Conservation (phyloP, 148 eudicot species). For the Drosera capensis region DNA sequence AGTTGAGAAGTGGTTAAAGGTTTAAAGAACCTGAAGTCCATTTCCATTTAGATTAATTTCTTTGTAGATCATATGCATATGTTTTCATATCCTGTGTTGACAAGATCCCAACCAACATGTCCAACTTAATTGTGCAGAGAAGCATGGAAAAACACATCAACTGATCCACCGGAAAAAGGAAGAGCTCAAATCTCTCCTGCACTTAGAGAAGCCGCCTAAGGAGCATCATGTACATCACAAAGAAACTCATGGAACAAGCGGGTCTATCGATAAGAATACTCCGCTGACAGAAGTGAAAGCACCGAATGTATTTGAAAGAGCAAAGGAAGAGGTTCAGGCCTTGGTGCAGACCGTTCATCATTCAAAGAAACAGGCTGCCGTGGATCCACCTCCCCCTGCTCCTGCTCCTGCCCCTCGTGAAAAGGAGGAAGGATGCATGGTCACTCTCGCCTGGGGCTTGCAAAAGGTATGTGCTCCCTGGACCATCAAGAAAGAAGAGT, state of each 20-base stretch:
- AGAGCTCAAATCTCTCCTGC: slow-evolving; percentile 9
- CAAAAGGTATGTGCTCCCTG: slow-evolving; percentile 9
- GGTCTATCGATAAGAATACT: slow-evolving; percentile 13
- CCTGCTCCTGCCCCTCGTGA: slow-evolving; percentile 2
- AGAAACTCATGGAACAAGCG: slow-evolving; percentile 26
- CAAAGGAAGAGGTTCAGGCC: slow-evolving; percentile 27
- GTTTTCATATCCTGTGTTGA: too few relatives aligned
- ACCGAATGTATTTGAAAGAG: slow-evolving; percentile 23
- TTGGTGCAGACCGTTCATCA: slow-evolving; percentile 13
- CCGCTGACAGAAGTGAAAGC: slow-evolving; percentile 15
- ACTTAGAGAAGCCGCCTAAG: slow-evolving; percentile 2
- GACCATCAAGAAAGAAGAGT: slow-evolving; percentile 5
- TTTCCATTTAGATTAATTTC: too few relatives aligned
- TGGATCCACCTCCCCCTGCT: slow-evolving; percentile 2
- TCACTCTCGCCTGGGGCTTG: slow-evolving; percentile 6
- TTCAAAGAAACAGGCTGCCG: slow-evolving; percentile 8
- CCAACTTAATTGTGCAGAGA: background rate
- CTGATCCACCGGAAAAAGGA: slow-evolving; percentile 10
- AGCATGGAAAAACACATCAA: slow-evolving; percentile 8
- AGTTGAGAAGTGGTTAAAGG: background rate
- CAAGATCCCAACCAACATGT: too few relatives aligned
- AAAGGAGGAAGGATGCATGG: slow-evolving; percentile 3
- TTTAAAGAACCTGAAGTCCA: background rate
- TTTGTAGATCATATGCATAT: too few relatives aligned
- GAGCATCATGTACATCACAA: slow-evolving; percentile 8